These are phyloP conservation scores for Aurinia saxatilis DNA, from an alignment of 345 rosid genomes.

Conservation along the genomic window DNA sequence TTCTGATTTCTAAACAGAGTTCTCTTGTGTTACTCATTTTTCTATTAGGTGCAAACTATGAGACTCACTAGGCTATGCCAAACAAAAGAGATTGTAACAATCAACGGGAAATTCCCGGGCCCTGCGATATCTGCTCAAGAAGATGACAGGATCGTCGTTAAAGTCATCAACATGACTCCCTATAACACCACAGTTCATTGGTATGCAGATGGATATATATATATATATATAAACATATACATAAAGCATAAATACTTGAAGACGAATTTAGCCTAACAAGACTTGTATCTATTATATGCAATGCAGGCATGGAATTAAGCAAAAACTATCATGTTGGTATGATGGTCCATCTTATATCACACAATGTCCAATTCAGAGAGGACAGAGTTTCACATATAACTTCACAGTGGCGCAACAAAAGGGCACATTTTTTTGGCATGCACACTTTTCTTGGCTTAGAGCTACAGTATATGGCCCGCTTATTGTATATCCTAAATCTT, in stretches of 20 bases:
- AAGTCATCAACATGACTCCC: constrained; percentile 67
- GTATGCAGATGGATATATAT: too few species aligned
- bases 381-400: constrained; percentile 65
- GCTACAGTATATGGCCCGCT: constrained; percentile 70
- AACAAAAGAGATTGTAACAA: constrained; percentile 49
- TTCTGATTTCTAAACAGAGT: not conserved
- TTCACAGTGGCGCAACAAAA: constrained; percentile 63
- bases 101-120: constrained; percentile 73
- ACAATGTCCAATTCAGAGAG: constrained; percentile 76
- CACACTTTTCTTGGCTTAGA: constrained; percentile 87
- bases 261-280: not conserved
- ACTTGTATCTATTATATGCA: constrained; percentile 1
- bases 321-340: constrained; percentile 73
- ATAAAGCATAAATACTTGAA: not conserved
- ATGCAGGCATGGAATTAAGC: constrained; percentile 83
- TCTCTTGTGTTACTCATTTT: not conserved
- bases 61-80: constrained; percentile 57
- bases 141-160: constrained; percentile 57
- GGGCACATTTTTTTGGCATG: constrained; percentile 85
- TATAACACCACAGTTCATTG: constrained; percentile 79
- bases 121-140: constrained; percentile 68
- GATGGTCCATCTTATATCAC: constrained; percentile 90
- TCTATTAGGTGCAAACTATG: constrained; percentile 49
- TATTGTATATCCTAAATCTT: constrained; percentile 58
- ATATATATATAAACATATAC: not conserved